phyloP scores from a whole-genome alignment of 2,329 filamentous ascomycete species.

The Orbilia ellipsospora region DNA sequence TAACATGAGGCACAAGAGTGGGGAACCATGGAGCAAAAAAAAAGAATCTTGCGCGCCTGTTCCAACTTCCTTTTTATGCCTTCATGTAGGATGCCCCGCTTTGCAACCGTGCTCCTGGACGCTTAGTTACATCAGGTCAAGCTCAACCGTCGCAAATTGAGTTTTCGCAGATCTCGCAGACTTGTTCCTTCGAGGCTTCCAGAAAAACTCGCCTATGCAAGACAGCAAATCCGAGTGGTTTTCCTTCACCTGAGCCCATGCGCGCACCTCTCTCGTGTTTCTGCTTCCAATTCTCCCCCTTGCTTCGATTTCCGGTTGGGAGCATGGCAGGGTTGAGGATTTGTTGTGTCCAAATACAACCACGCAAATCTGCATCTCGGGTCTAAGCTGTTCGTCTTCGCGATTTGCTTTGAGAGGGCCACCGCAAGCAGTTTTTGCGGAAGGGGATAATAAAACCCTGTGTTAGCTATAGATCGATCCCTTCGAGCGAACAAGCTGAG shows the following conservation, averaged over 20 bases:
- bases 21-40: constrained; percentile 11
- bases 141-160: constrained; percentile 2
- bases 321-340: constrained; percentile 20
- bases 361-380: constrained; percentile 17
- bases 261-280: background rate
- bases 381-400: constrained; percentile 25
- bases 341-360: constrained; percentile 13
- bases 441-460: constrained; percentile 32
- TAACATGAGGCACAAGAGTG: constrained; percentile 16
- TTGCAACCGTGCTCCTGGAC: constrained; percentile 40
- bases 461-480: constrained; percentile 12
- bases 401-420: background rate
- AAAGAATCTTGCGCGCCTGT: constrained; percentile 21
- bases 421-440: background rate
- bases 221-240: constrained; percentile 14
- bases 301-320: constrained; percentile 33
- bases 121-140: constrained; percentile 42
- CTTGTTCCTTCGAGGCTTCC: constrained; percentile 37
- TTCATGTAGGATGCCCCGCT: constrained; percentile 37
- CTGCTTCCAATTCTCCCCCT: no score
- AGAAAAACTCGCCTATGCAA: constrained; percentile 52
- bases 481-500: constrained; percentile 14
- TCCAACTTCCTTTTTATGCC: constrained; percentile 41
- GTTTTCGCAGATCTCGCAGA: constrained; percentile 13
- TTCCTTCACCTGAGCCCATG: background rate